phyloP scores from a whole-genome alignment of 2,329 filamentous ascomycete species.

The Moelleriella libera region DNA sequence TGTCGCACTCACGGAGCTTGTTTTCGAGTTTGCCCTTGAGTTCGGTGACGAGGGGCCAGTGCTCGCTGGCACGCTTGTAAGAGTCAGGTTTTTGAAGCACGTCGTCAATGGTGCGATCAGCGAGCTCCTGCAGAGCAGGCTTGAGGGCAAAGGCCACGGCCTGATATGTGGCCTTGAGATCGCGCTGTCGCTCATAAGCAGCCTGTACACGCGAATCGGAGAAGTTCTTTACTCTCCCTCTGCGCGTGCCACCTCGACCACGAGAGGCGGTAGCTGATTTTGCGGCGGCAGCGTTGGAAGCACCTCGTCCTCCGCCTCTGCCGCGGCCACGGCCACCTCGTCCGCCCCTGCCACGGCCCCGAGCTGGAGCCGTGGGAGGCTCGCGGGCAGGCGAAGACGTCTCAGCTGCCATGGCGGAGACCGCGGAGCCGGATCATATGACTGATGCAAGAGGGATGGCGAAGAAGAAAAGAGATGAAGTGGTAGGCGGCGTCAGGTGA shows the following conservation, averaged over 20 bases:
- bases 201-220: constrained; percentile 39
- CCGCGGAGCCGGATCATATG: constrained; percentile 18
- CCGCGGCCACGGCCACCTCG: constrained; percentile 6
- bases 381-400: constrained; percentile 22
- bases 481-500: too few relatives aligned
- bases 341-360: constrained; percentile 19
- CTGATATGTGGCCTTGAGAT: constrained; percentile 52
- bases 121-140: constrained; percentile 50
- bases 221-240: constrained; percentile 42
- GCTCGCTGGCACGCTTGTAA: constrained; percentile 39
- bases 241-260: constrained; percentile 23
- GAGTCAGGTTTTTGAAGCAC: constrained; percentile 38
- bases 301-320: constrained; percentile 14
- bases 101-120: constrained; percentile 42
- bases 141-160: constrained; percentile 48
- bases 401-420: constrained; percentile 20
- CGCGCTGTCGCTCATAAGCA: constrained; percentile 48
- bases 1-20: constrained; percentile 16
- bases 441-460: constrained; percentile 5
- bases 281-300: constrained; percentile 15
- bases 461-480: too few relatives aligned
- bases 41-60: constrained; percentile 32
- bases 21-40: constrained; percentile 23
- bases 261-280: constrained; percentile 21
- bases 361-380: constrained; percentile 12